Conservation (phyloP, 371 early-diverging fungal genomes). For the Fennellomyces sp. region DNA sequence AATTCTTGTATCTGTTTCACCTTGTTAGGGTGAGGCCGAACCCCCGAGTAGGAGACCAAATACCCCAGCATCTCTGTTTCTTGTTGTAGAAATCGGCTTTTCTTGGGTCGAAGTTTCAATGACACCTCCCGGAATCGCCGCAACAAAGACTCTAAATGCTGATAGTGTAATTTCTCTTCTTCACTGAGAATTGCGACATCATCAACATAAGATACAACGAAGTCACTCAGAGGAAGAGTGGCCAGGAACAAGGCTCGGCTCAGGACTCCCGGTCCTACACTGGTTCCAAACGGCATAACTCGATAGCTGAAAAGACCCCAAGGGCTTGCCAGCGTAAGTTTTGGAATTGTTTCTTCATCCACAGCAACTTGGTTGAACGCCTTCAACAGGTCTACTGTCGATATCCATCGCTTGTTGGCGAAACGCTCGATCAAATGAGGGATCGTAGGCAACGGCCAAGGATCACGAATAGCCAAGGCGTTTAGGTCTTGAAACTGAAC, state of each 20-base stretch:
- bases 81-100: neutral
- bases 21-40: neutral
- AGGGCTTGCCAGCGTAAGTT: conserved; percentile 8
- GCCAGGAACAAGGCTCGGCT: conserved; percentile 12
- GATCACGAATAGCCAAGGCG: conserved; percentile 7
- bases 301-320: conserved; percentile 14
- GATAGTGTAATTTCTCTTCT: neutral
- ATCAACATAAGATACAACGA: conserved; percentile 4
- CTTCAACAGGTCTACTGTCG: neutral
- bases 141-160: neutral
- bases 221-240: neutral
- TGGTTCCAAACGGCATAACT: conserved; percentile 19
- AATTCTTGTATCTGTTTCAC: neutral
- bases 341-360: conserved; percentile 1
- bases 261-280: conserved; percentile 14
- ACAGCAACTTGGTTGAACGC: conserved; percentile 8
- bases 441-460: conserved; percentile 1
- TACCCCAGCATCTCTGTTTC: neutral
- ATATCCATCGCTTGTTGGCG: neutral
- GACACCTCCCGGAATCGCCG: neutral
- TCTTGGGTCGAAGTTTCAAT: neutral
- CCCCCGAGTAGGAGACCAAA: neutral
- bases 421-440: conserved; percentile 1
- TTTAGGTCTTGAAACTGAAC: conserved; percentile 10
- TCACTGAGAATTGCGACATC: neutral